A percentile compares a stretch with the other conserved stretches of the same genome.
Conservation (phyloP, 2,329 filamentous ascomycete species). For the Phoma herbarum region DNA sequence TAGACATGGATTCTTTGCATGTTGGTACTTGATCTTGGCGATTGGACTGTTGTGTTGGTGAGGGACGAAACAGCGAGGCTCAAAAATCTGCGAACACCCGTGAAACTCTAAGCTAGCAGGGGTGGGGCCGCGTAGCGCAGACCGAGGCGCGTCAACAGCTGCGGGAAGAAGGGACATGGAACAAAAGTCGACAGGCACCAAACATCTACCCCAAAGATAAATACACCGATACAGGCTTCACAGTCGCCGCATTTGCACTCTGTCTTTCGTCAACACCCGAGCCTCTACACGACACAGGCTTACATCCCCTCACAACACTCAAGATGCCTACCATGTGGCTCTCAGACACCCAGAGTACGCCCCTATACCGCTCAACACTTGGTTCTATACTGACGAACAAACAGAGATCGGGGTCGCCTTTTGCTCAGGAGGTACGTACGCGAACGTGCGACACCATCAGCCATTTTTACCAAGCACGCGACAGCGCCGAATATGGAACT, state of each 20-base stretch:
- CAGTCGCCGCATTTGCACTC: not conserved
- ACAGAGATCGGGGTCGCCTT: slow-evolving; percentile 96
- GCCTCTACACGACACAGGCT: not conserved
- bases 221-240: not conserved
- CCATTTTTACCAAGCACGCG: slow-evolving; percentile 30
- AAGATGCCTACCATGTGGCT: slow-evolving; percentile 91
- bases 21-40: slow-evolving; percentile 3
- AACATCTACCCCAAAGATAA: not conserved
- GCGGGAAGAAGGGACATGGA: slow-evolving; percentile 17
- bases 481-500: not conserved
- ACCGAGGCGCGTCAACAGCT: slow-evolving; percentile 19
- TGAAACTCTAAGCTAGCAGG: slow-evolving; percentile 36
- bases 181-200: slow-evolving; percentile 16
- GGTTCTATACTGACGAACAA: not conserved
- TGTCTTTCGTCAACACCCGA: not conserved
- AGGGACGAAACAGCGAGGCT: slow-evolving; percentile 4
- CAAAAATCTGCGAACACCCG: slow-evolving; percentile 33
- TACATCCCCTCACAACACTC: slow-evolving; percentile 13
- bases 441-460: slow-evolving; percentile 14
- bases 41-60: slow-evolving; percentile 12
- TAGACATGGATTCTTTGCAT: slow-evolving; percentile 20
- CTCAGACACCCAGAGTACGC: slow-evolving; percentile 91
- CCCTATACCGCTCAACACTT: not conserved
- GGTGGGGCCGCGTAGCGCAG: slow-evolving; percentile 14
- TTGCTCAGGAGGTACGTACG: slow-evolving; percentile 89